Conservation (phyloP, 2,329 filamentous ascomycete genomes). For the Curvularia verruculosa region DNA sequence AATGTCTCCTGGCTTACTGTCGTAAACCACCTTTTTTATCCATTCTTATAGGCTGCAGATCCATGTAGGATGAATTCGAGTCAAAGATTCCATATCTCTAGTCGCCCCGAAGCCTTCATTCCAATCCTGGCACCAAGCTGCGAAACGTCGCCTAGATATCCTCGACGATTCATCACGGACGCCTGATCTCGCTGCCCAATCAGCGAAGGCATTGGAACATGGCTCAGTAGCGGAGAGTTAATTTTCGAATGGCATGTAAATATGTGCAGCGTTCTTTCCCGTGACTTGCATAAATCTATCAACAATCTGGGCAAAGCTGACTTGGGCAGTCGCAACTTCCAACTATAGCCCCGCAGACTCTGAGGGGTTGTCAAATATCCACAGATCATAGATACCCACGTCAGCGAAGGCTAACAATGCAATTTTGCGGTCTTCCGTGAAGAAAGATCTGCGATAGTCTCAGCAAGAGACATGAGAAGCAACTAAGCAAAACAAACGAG, state of each 20-base stretch:
- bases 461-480: background rate
- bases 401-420: constrained; percentile 24
- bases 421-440: background rate
- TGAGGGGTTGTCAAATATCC: constrained; percentile 37
- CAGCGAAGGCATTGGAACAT: background rate
- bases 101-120: constrained; percentile 55
- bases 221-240: background rate
- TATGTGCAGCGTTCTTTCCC: constrained; percentile 37
- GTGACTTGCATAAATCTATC: constrained; percentile 43
- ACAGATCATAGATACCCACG: constrained; percentile 36
- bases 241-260: constrained; percentile 14
- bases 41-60: constrained; percentile 42
- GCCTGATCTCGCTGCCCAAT: background rate
- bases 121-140: constrained; percentile 55
- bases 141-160: constrained; percentile 44
- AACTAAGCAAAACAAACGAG: background rate
- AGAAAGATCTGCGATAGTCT: background rate
- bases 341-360: constrained; percentile 35
- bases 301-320: constrained; percentile 38
- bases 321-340: constrained; percentile 36
- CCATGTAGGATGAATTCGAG: constrained; percentile 59
- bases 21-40: background rate
- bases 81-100: constrained; percentile 47
- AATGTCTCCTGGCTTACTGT: background rate
- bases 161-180: background rate